A percentile compares a stretch with the other conserved stretches of the same genome.
phyloP scores from a whole-genome alignment of 2,329 filamentous ascomycete species.

The Colletotrichum navitas region DNA sequence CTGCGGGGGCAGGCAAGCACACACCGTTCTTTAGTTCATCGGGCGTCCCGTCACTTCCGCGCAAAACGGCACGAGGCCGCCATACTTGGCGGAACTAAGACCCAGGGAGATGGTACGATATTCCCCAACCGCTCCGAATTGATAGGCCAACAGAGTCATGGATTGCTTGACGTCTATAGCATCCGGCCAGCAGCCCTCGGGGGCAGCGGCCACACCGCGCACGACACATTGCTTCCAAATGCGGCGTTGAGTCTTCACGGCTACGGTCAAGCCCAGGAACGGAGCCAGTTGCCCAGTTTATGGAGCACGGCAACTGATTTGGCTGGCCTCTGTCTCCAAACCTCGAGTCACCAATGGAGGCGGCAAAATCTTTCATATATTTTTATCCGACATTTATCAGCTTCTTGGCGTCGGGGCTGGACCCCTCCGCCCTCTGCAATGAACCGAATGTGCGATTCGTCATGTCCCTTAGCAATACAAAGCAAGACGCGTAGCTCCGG shows the following conservation, averaged over 20 bases:
- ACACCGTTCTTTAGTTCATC: constrained; percentile 31
- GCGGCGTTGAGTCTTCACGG: constrained; percentile 21
- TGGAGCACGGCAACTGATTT: neutral
- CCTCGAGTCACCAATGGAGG: constrained; percentile 2
- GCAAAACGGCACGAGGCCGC: constrained; percentile 27
- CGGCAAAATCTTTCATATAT: neutral
- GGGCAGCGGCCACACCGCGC: constrained; percentile 23
- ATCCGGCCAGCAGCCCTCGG: constrained; percentile 21
- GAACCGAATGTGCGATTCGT: constrained; percentile 30
- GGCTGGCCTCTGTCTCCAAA: constrained; percentile 14
- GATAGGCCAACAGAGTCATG: constrained; percentile 22
- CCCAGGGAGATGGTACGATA: constrained; percentile 31
- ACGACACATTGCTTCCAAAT: constrained; percentile 7
- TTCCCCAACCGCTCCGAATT: constrained; percentile 11
- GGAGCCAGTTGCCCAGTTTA: constrained; percentile 8
- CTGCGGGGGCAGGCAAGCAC: constrained; percentile 17
- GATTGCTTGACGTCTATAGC: constrained; percentile 12
- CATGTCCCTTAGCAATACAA: constrained; percentile 25
- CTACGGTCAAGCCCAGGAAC: constrained; percentile 14
- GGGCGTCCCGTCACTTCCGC: constrained; percentile 22
- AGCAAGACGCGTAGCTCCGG: constrained; percentile 22
- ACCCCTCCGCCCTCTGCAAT: constrained; percentile 4
- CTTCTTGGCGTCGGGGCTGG: constrained; percentile 3
- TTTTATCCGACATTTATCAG: too few species aligned
- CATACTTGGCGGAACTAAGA: constrained; percentile 27